Base-by-base conservation (phyloP, 352 stramenopile genomes). In the Pythium angustatum region DNA sequence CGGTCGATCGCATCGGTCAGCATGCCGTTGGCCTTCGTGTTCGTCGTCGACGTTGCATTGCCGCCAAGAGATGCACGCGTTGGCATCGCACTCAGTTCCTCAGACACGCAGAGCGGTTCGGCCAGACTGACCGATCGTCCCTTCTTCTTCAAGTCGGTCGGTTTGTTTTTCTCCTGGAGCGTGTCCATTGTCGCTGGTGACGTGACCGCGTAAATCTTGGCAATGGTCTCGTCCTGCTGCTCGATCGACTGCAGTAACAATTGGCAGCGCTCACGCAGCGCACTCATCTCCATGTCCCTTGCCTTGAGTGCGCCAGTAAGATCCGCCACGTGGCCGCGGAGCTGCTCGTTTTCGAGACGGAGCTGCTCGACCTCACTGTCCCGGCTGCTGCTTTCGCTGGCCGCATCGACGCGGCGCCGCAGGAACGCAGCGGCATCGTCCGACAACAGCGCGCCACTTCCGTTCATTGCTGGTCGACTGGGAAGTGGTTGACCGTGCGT, bases 161-260 rank as follows among this genome's bases (percentile, higher is more conserved):
- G 36, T 41, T 52, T 38, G 14, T 55, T 30, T 21, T 62, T 49
- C 51, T 52, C 66, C 36, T 66, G 41, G 5, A 64, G 27, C 17
- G 17, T 56, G 22, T 55, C 40, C 33, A 63, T 54, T 9, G 63
- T 62, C 33, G 41, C 40, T 2, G 60, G 66, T 4, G 66, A 62
- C 28, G 57, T 57, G 21, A 64, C 67, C 0, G 83, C 77, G 57
- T 90, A 93, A 64, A 93, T 92, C 62, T 90, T 87, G 26, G 83
- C 83, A 38, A 93, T 89, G 14, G 85, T 81, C 47, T 83, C 78
- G 64, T 93, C 85, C 64, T 93, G 84, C 62, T 92, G 78, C 50
- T 90, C 81, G 30, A 93, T 76, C 10, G 84, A 78, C 27, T 69
- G 68, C 12, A 77, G 66, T 1, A 95, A 71, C 34, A 82, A 74